Percentiles rank a stretch among this genome's conserved stretches.
Evolutionary conservation across 2,329 filamentous ascomycete species (phyloP).

Genomic region (Aspergillus phoenicis): DNA sequence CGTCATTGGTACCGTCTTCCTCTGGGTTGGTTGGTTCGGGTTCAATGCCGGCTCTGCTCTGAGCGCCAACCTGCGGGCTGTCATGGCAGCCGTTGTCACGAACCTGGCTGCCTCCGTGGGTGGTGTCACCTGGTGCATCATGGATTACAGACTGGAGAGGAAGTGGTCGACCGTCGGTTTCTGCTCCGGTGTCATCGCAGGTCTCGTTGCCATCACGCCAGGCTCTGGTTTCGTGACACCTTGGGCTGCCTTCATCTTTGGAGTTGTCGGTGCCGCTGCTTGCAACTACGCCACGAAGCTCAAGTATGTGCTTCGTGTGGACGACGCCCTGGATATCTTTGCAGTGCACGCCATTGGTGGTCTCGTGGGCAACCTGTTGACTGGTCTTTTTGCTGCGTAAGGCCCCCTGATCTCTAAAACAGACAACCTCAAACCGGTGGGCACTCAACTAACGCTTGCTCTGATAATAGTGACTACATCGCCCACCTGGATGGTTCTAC

Average conservation of each 20-base stretch:
- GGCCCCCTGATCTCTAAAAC: slow-evolving; percentile 24
- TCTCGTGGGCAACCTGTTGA: slow-evolving; percentile 75
- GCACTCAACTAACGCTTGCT: slow-evolving; percentile 16
- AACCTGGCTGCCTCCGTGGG: slow-evolving; percentile 83
- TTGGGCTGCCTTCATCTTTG: slow-evolving; percentile 81
- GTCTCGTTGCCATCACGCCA: slow-evolving; percentile 84
- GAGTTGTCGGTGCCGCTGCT: slow-evolving; percentile 71
- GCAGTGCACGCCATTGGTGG: slow-evolving; percentile 80
- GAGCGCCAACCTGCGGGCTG: slow-evolving; percentile 76
- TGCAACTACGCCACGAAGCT: slow-evolving; percentile 92
- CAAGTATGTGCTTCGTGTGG: slow-evolving; percentile 78
- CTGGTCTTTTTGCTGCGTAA: slow-evolving; percentile 77
- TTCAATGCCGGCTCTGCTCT: slow-evolving; percentile 89
- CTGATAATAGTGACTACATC: slow-evolving; percentile 66
- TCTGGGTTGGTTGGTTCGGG: slow-evolving; percentile 95
- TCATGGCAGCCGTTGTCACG: slow-evolving; percentile 85
- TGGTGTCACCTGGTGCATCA: slow-evolving; percentile 83
- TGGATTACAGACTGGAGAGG: slow-evolving; percentile 84
- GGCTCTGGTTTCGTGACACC: slow-evolving; percentile 83
- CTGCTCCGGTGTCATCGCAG: slow-evolving; percentile 86
- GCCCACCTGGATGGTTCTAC: slow-evolving; percentile 74
- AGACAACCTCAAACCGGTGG: neutral
- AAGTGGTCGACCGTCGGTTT: slow-evolving; percentile 95
- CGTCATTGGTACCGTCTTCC: slow-evolving; percentile 87
- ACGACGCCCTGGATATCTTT: slow-evolving; percentile 87